Percentiles rank a stretch among this genome's conserved stretches.
Conservation (phyloP, 768 basidiomycete genomes). For the Russula olivacea region DNA sequence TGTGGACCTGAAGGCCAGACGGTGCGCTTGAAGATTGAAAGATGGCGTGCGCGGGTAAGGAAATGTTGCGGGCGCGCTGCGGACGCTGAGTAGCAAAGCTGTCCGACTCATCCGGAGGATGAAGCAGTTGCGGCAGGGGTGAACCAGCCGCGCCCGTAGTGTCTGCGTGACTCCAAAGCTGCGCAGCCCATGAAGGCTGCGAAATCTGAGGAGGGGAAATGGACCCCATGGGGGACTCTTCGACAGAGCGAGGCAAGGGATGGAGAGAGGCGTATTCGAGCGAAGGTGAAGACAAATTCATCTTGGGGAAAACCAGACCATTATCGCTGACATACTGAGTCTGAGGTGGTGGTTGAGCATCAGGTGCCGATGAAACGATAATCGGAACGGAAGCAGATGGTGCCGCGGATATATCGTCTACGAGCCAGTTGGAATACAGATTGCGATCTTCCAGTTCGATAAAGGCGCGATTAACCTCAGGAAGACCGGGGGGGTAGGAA, state of each 20-base stretch:
- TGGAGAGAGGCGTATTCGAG: constrained; percentile 52
- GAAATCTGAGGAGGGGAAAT: constrained; percentile 59
- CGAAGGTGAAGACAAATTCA: constrained; percentile 52
- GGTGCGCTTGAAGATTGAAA: constrained; percentile 74
- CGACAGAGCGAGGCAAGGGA: constrained; percentile 50
- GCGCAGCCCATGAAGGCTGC: constrained; percentile 60
- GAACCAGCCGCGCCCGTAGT: constrained; percentile 5
- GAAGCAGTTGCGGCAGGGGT: constrained; percentile 41
- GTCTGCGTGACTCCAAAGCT: constrained; percentile 53
- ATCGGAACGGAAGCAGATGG: constrained; percentile 53
- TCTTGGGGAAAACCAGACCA: constrained; percentile 39
- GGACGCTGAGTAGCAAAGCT: constrained; percentile 39
- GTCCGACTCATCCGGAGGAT: constrained; percentile 37
- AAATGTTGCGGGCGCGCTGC: constrained; percentile 36
- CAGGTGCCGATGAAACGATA: constrained; percentile 41
- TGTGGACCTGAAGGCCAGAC: constrained; percentile 43
- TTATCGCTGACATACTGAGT: constrained; percentile 41
- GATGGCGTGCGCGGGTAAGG: constrained; percentile 46
- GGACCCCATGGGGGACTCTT: constrained; percentile 32
- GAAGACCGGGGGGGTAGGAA: constrained; percentile 30
- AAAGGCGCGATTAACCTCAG: constrained; percentile 33
- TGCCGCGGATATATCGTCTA: constrained; percentile 44
- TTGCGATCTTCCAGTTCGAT: constrained; percentile 39
- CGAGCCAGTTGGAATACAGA: constrained; percentile 54
- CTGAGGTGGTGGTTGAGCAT: constrained; percentile 38